Base-by-base conservation (phyloP, 139 green algal genomes). In the Chlorella vulgaris region DNA sequence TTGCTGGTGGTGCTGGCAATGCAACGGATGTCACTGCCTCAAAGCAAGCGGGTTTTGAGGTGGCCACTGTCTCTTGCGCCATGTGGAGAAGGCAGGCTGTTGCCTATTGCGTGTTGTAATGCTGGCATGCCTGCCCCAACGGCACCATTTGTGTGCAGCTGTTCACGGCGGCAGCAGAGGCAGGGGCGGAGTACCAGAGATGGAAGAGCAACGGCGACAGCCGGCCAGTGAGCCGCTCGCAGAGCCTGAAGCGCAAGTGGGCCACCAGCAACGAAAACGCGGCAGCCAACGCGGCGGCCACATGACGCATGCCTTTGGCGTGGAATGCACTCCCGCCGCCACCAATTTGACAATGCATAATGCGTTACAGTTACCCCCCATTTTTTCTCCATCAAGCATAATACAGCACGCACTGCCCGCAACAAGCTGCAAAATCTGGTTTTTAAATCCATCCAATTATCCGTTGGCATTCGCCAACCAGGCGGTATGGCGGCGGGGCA, bases 181-280 rank as follows among this genome's bases (percentile, higher is more conserved):
- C 78, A n/a, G 40, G 40, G 5, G 55, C 66, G 2, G 65, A n/a
- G 26, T 60, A 77, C 28, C 22, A 76, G 13, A 36, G 51, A 3
- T 83, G 66, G 78, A 55, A 68, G 47, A 28, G 36, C 29, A 58
- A 38, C 50, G 36, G 65, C 24, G 50, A 78, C 39, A 55, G 51
- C 51, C 67, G 68, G 51, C 33, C 68, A 18, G 7, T 83, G 51
- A 13, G 29, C n/a, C 66, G 67, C 35, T 2, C 40, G 29, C 29
- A 21, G 15, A 77, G 66, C 50, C 47, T 83, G 36, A 83, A 83
- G 68, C 78, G 78, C 78, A 83, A 83, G 78, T 83, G 78, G 78
- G 50, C 38, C 15, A 47, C 28, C 28, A 53, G 73, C 53, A 51
- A 68, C 21, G 73, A 79, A 4, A 79, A 79, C 26, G 51, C 53